Evolutionary conservation across 108 stramenopile genomes (phyloP).

Genomic region (Fragilaria radians): DNA sequence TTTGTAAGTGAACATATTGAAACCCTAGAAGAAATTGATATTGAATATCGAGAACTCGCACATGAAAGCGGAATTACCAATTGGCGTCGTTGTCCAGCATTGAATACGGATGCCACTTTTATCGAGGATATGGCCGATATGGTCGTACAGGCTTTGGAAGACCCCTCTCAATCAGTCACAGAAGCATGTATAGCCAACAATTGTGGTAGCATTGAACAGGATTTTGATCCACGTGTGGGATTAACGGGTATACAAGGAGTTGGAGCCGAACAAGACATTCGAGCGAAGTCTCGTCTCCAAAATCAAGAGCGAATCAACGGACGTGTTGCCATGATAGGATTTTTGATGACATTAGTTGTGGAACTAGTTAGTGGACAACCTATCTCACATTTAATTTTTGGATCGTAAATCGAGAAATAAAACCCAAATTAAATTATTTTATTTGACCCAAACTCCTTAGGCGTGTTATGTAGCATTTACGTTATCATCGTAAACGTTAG

Average conservation of each 20-base stretch:
- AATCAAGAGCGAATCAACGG: slow-evolving; percentile 42
- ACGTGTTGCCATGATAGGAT: slow-evolving; percentile 52
- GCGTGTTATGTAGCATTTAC: too few relatives aligned
- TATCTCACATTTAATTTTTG: slow-evolving; percentile 14
- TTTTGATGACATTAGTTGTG: slow-evolving; percentile 32
- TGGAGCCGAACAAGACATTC: slow-evolving; percentile 49
- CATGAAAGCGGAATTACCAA: slow-evolving; percentile 87
- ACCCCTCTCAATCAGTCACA: slow-evolving; percentile 71
- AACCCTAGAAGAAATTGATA: slow-evolving; percentile 99
- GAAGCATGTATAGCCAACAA: slow-evolving; percentile 87
- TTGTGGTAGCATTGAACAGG: slow-evolving; percentile 55
- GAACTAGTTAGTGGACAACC: slow-evolving; percentile 25
- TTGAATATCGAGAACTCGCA: slow-evolving; percentile 97
- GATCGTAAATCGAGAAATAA: neutral
- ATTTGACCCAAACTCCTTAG: too few relatives aligned
- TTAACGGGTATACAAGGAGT: slow-evolving; percentile 70
- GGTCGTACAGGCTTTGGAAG: slow-evolving; percentile 79
- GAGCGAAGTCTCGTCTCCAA: slow-evolving; percentile 13
- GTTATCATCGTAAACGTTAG: too few relatives aligned
- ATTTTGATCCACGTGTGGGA: slow-evolving; percentile 42
- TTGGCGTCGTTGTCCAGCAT: slow-evolving; percentile 90
- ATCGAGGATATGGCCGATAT: slow-evolving; percentile 95
- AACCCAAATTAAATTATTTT: too few relatives aligned
- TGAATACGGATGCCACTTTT: slow-evolving; percentile 91
- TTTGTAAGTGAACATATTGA: slow-evolving; percentile 99